These are phyloP conservation scores for Ceratocystis destructans DNA, from an alignment of 2,329 filamentous ascomycete genomes.

Conservation along the genomic window DNA sequence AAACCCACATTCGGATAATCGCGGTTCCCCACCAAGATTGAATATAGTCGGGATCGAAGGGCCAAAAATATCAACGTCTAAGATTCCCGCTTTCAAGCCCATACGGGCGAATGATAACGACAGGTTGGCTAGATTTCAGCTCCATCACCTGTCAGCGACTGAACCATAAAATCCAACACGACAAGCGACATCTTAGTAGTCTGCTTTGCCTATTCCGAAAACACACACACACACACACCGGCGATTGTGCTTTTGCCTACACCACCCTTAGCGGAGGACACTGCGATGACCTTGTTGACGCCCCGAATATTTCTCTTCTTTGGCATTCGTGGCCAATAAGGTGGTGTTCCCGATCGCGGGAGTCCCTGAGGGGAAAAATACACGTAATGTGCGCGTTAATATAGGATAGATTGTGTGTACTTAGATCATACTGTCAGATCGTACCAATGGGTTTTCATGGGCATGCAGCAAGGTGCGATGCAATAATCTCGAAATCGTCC, in stretches of 20 bases:
- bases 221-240: conserved; percentile 34
- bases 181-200: neutral
- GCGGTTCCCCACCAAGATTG: conserved; percentile 64
- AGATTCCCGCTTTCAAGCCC: conserved; percentile 70
- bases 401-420: no score
- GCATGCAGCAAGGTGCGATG: conserved; percentile 24
- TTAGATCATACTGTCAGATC: conserved; percentile 19
- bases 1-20: conserved; percentile 51
- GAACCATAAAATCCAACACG: neutral
- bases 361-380: conserved; percentile 48
- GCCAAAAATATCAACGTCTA: conserved; percentile 95
- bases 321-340: conserved; percentile 56
- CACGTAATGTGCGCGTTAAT: neutral
- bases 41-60: conserved; percentile 87
- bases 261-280: conserved; percentile 94
- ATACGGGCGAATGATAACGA: conserved; percentile 72
- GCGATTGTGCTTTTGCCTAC: conserved; percentile 94
- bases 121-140: conserved; percentile 49
- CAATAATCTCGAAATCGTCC: conserved; percentile 28
- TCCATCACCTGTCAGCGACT: neutral
- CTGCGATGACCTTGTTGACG: conserved; percentile 86
- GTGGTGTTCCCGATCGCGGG: conserved; percentile 53
- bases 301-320: conserved; percentile 66
- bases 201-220: neutral
- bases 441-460: conserved; percentile 83